These are phyloP conservation scores for Agarophyton chilense DNA, from an alignment of 23 red algal genomes.

Conservation along the genomic window DNA sequence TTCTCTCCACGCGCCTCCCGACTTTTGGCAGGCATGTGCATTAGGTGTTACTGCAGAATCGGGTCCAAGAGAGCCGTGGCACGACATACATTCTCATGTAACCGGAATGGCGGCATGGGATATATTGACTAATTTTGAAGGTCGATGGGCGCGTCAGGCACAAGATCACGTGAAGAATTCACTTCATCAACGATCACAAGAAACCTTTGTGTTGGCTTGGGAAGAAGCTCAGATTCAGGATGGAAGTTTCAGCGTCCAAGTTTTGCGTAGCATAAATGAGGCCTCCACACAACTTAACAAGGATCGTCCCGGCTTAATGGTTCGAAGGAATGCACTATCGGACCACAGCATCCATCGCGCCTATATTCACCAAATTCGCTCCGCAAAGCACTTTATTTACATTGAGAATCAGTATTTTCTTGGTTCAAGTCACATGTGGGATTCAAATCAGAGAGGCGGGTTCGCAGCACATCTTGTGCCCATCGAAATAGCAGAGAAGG, in stretches of 20 bases:
- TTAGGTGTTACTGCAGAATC: constrained; percentile 17
- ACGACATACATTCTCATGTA: constrained; percentile 62
- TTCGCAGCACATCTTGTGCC: constrained; percentile 52
- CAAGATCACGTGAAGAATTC: constrained; percentile 39
- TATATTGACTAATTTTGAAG: constrained; percentile 77
- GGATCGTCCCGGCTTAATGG: constrained; percentile 57
- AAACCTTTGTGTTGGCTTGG: constrained; percentile 38
- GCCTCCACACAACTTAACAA: constrained; percentile 36
- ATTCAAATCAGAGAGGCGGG: constrained; percentile 60
- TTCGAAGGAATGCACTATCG: constrained; percentile 38
- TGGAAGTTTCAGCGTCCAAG: constrained; percentile 64
- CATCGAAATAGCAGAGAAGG: constrained; percentile 76
- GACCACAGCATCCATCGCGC: constrained; percentile 80
- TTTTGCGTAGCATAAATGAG: constrained; percentile 77
- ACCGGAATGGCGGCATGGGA: constrained; percentile 78
- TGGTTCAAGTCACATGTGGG: constrained; percentile 65
- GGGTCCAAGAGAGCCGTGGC: constrained; percentile 83
- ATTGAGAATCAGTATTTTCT: constrained; percentile 93
- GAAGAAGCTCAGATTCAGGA: constrained; percentile 65
- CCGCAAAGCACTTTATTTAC: constrained; percentile 71
- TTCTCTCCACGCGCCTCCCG: constrained; percentile 47
- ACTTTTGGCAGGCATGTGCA: constrained; percentile 77
- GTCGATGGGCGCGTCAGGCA: constrained; percentile 70
- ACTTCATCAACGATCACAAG: constrained; percentile 28
- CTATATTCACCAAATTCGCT: constrained; percentile 81